Evolutionary conservation across 352 stramenopile species (phyloP), one percentile per base, ranked within the genome.

Genomic region (Phytopythium cucurbitacearum): DNA sequence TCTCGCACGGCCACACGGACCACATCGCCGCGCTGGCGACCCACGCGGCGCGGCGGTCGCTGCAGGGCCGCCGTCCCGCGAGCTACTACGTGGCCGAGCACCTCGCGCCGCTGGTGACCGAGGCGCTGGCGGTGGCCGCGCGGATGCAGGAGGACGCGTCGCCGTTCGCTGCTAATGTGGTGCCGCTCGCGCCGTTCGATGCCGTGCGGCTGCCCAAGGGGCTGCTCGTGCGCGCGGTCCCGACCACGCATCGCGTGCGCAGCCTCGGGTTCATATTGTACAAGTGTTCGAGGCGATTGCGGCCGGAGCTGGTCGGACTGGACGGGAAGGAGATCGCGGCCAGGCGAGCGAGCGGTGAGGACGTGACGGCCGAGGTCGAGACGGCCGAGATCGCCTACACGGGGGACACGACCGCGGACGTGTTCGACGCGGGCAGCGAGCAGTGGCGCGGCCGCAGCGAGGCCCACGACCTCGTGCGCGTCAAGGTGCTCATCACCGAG

Each of bases 1-100:
- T 96, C 62, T 91, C 86, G 21, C 86, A 96, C 48, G 86, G 86
- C 44, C 86, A 96, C 67, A 57, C 82, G 10, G 86, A 96, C 62
- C 86, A 96, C 69, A 81, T 96, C 51, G 60, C 70, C 5, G 76
- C 74, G 0, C 60, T 94, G 36, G 69, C 77, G 38, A 53, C 61
- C 0, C 84, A 94, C 61, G 84, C 82, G 12, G 78, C 71, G 11
- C 80, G 75, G 33, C 72, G 84, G 36, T 58, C 59, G 7, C 61
- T 94, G 41, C 60, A 76, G 37, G 51, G 69, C 11, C 72, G 82
- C 53, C 69, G 68, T 46, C 77, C 84, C 2, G 81, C 84, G 7
- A 73, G 51, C 40, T 94, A 94, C 64, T 91, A 87, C 50, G 69
- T 84, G 7, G 81, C 80, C 3, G 45, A 57, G 5, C 80, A 89